A percentile compares a stretch with the other conserved stretches of the same genome.
Conservation (phyloP, 2,329 filamentous ascomycete genomes). For the Cladosporium velox region DNA sequence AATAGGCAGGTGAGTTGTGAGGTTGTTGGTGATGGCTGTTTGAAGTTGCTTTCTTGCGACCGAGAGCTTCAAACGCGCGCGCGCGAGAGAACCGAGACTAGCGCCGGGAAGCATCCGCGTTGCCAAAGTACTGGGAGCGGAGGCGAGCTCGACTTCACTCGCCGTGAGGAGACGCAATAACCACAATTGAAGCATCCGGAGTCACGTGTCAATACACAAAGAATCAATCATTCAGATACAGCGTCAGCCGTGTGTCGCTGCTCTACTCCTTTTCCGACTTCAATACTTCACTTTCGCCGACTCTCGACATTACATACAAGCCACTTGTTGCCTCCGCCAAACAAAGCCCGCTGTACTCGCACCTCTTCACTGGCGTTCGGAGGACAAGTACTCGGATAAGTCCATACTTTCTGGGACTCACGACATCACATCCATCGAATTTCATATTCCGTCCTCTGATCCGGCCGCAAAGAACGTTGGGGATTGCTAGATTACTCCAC, state of each 20-base stretch:
- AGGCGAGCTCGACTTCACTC: slow-evolving; percentile 12
- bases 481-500: neutral
- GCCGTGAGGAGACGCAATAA: neutral
- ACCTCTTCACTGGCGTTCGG: neutral
- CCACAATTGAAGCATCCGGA: neutral
- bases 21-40: neutral
- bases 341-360: slow-evolving; percentile 5
- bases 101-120: neutral
- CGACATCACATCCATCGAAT: neutral
- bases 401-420: neutral
- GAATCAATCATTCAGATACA: neutral
- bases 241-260: neutral
- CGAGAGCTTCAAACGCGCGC: slow-evolving; percentile 1
- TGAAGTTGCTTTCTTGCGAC: slow-evolving; percentile 17
- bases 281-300: neutral
- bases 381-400: neutral
- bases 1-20: neutral
- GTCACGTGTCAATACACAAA: neutral
- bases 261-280: neutral
- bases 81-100: slow-evolving; percentile 3
- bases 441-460: neutral
- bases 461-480: neutral
- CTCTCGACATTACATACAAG: neutral
- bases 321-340: slow-evolving; percentile 13
- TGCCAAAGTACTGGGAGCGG: neutral